A percentile compares a stretch with the other conserved stretches of the same genome.
Conservation (phyloP, 805 yeast species). For the Clavispora santaluciae region DNA sequence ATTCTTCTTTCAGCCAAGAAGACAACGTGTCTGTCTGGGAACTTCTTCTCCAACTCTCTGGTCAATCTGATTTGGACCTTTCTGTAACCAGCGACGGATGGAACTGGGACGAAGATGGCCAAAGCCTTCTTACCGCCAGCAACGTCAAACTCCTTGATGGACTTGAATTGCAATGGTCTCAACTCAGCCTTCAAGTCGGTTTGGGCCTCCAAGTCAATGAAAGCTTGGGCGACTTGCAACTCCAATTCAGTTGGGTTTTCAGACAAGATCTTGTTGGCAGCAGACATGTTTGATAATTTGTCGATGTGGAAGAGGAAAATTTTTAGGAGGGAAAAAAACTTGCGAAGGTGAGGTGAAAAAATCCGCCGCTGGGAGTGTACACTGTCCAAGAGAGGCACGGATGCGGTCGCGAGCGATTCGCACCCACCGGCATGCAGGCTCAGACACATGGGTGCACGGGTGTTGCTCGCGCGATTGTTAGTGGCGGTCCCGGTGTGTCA, state of each 20-base stretch:
- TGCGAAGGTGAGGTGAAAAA: constrained; percentile 3
- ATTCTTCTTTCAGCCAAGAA: constrained; percentile 99
- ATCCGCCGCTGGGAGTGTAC: background rate
- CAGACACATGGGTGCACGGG: background rate
- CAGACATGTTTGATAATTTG: constrained; percentile 66
- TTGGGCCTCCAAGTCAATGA: constrained; percentile 93
- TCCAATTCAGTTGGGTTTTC: constrained; percentile 97
- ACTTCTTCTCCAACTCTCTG: constrained; percentile 99
- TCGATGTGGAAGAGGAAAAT: constrained; percentile 4
- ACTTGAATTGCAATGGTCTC: constrained; percentile 97
- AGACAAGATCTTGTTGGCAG: constrained; percentile 92
- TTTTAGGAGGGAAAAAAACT: constrained; percentile 1
- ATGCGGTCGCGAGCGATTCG: background rate
- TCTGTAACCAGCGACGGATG: constrained; percentile 89
- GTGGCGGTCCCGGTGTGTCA: background rate
- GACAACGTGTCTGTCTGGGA: constrained; percentile 99
- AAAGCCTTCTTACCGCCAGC: constrained; percentile 98
- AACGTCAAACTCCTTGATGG: constrained; percentile 97
- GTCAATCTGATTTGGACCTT: constrained; percentile 95
- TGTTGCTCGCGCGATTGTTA: background rate
- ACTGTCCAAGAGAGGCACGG: background rate
- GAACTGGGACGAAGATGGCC: constrained; percentile 97
- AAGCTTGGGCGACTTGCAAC: constrained; percentile 99
- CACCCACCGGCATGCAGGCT: background rate
- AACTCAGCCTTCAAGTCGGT: constrained; percentile 96